Percentiles rank a stretch among this genome's conserved stretches.
Conservation (phyloP, 345 rosid genomes). For the Murraya paniculata region DNA sequence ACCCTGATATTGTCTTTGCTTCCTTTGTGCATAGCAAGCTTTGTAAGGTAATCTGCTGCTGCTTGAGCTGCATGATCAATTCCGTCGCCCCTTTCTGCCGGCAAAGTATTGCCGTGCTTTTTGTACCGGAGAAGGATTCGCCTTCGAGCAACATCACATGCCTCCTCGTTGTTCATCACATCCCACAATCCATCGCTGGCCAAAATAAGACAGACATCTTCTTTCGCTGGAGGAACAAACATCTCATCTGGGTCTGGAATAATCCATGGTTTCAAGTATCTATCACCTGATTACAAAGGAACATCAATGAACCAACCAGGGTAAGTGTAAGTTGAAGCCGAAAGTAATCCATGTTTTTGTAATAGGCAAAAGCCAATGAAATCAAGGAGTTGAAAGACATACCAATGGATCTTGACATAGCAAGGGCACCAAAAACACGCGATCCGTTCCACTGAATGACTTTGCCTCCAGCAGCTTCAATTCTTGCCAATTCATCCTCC, state of each 20-base stretch:
- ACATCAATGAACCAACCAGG: no score
- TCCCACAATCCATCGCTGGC: slow-evolving; percentile 93
- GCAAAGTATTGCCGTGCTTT: slow-evolving; percentile 38
- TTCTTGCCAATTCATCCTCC: slow-evolving; percentile 73
- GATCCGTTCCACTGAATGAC: slow-evolving; percentile 78
- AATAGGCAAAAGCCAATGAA: background rate
- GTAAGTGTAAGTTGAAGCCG: background rate
- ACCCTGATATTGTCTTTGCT: slow-evolving; percentile 84
- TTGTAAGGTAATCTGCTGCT: slow-evolving; percentile 64
- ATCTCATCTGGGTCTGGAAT: slow-evolving; percentile 74
- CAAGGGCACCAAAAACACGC: slow-evolving; percentile 78
- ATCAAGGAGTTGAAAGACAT: background rate
- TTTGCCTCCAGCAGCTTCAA: slow-evolving; percentile 78
- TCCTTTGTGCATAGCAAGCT: slow-evolving; percentile 69
- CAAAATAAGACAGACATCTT: slow-evolving; percentile 72
- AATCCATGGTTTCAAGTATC: slow-evolving; percentile 67
- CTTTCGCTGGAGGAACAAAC: slow-evolving; percentile 49
- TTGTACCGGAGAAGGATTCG: slow-evolving; percentile 64
- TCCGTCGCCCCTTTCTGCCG: slow-evolving; percentile 37
- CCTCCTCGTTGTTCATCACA: slow-evolving; percentile 67
- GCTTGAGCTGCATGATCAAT: slow-evolving; percentile 68
- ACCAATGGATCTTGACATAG: slow-evolving; percentile 94
- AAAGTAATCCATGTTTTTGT: background rate
- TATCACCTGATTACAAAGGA: slow-evolving; percentile 47
- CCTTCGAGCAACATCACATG: slow-evolving; percentile 57